Conservation (phyloP, 148 eudicot genomes). For the Rheum nobile region DNA sequence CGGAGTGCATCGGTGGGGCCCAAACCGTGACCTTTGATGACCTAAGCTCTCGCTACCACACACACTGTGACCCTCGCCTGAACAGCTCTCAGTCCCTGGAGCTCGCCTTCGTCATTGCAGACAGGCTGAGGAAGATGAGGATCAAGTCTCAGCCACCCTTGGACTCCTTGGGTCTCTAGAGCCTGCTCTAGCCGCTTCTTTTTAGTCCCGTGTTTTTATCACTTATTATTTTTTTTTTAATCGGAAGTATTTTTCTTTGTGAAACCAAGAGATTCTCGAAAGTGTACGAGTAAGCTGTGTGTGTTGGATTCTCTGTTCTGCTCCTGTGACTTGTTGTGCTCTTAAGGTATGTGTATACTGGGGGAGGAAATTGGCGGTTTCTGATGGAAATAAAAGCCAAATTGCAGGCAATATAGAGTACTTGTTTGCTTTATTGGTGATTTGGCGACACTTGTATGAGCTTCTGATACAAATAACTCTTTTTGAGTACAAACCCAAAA, state of each 20-base stretch:
- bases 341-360: not conserved
- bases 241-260: not conserved
- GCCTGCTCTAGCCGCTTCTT: not conserved
- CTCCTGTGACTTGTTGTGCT: constrained; percentile 4
- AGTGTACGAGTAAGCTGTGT: not conserved
- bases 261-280: not conserved
- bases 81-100: constrained; percentile 39
- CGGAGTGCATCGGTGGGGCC: constrained; percentile 4
- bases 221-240: not conserved
- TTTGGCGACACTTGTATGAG: not conserved
- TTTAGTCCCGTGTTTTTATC: not conserved
- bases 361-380: not conserved
- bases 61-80: constrained; percentile 35
- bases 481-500: too few relatives aligned
- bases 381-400: not conserved
- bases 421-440: not conserved
- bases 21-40: constrained; percentile 7
- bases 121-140: constrained; percentile 30
- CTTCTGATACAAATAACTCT: too few relatives aligned
- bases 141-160: not conserved
- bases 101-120: constrained; percentile 28
- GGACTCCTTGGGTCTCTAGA: not conserved
- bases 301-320: not conserved
- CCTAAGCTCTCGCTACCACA: constrained; percentile 8
- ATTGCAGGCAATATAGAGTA: not conserved